These are phyloP conservation scores for Cordyceps militaris DNA, from an alignment of 2,329 filamentous ascomycete species.

Conservation along the genomic window DNA sequence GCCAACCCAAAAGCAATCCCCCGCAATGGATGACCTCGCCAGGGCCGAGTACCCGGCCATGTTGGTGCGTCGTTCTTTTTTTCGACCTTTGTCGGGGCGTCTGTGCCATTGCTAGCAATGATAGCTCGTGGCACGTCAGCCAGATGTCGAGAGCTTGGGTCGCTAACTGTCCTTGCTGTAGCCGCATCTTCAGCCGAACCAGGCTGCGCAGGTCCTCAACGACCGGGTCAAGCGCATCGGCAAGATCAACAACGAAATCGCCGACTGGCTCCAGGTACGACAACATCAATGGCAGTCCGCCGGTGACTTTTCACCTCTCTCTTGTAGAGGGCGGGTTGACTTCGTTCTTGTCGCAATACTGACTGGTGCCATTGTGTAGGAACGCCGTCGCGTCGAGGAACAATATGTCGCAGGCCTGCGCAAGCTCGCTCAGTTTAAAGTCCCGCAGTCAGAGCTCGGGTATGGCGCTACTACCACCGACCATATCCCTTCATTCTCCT, in stretches of 20 bases:
- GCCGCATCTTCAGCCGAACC: slow-evolving; percentile 72
- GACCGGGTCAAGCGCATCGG: slow-evolving; percentile 83
- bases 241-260: slow-evolving; percentile 82
- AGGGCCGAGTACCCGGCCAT: slow-evolving; percentile 88
- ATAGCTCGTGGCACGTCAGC: background rate
- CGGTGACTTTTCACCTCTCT: background rate
- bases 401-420: slow-evolving; percentile 75
- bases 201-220: slow-evolving; percentile 74
- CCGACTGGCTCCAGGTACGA: slow-evolving; percentile 90
- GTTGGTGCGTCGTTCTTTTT: slow-evolving; percentile 78
- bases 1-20: slow-evolving; percentile 1
- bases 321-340: too few relatives aligned
- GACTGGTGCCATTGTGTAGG: slow-evolving; percentile 44
- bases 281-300: background rate
- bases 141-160: slow-evolving; percentile 10
- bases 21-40: slow-evolving; percentile 68
- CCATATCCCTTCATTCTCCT: background rate
- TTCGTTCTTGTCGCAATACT: background rate
- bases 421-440: slow-evolving; percentile 68
- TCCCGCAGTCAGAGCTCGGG: slow-evolving; percentile 78
- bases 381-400: slow-evolving; percentile 87
- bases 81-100: background rate
- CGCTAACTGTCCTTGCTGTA: slow-evolving; percentile 30
- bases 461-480: slow-evolving; percentile 40
- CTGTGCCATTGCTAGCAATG: background rate